phyloP scores from a whole-genome alignment of 192 early-diverging fungal species.

The Coemansia sp. region DNA sequence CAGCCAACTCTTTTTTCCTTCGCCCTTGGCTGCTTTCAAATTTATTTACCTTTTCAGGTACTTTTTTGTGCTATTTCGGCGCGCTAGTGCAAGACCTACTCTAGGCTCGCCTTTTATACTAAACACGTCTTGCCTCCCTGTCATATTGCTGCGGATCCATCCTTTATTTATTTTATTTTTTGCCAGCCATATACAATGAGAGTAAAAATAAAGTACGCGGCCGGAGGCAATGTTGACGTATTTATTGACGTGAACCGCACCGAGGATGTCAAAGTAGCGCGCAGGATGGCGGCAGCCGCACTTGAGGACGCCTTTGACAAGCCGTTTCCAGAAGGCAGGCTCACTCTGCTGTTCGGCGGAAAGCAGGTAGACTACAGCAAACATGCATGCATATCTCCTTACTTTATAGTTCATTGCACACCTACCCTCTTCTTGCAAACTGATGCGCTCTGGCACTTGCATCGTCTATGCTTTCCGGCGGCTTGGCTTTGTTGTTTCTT shows the following conservation, averaged over 20 bases:
- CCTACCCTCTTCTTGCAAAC: no score
- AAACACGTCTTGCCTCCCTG: not conserved
- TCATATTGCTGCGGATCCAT: not conserved
- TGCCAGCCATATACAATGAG: constrained; percentile 2
- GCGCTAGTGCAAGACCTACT: no score
- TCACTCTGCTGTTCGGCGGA: constrained; percentile 33
- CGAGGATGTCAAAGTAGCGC: constrained; percentile 14
- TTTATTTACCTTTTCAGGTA: no score
- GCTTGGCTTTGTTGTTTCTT: no score
- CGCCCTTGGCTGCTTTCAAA: no score
- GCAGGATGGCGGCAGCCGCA: constrained; percentile 1
- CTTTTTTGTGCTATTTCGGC: no score
- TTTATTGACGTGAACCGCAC: constrained; percentile 10
- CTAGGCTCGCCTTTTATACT: no score
- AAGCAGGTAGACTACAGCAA: constrained; percentile 24
- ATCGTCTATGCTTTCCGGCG: no score
- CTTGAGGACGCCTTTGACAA: not conserved
- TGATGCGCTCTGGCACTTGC: no score
- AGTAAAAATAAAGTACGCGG: constrained; percentile 17
- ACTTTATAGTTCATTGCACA: no score
- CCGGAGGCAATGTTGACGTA: not conserved
- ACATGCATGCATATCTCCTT: no score
- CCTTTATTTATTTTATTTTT: constrained; percentile 6
- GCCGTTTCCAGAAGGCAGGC: constrained; percentile 1
- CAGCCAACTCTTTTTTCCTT: no score